Percentiles rank a stretch among this genome's conserved stretches.
These are phyloP conservation scores for Cryptococcus hybrid DNA, from an alignment of 1,284 basidiomycete species.

Conservation along the genomic window DNA sequence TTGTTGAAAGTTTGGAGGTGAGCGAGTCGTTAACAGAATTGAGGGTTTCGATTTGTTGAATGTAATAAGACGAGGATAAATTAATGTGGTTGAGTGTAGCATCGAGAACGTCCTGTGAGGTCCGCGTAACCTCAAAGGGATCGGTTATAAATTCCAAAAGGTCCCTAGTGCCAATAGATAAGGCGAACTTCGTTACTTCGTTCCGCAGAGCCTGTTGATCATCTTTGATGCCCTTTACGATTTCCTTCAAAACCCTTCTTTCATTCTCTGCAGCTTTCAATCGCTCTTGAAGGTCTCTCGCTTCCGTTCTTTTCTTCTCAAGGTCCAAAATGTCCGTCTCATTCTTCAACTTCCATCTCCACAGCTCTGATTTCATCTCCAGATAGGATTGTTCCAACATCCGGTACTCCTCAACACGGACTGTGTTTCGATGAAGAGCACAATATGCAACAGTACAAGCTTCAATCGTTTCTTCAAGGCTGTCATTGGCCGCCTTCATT, in stretches of 20 bases:
- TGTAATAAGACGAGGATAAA: constrained; percentile 5
- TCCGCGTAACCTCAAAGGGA: no score
- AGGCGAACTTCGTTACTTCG: neutral
- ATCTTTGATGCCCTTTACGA: neutral
- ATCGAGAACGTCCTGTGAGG: no score
- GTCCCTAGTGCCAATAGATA: no score
- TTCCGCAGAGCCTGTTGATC: constrained; percentile 6
- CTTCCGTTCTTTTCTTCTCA: neutral
- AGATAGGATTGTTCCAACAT: constrained; percentile 1
- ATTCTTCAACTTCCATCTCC: constrained; percentile 1
- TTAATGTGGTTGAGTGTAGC: constrained; percentile 13
- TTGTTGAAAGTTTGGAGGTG: constrained; percentile 1
- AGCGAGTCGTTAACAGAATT: constrained; percentile 8
- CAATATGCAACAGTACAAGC: constrained; percentile 6
- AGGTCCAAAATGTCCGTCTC: neutral
- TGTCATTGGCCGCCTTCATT: constrained; percentile 15
- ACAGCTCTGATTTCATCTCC: neutral
- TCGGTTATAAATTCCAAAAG: no score
- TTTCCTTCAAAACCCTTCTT: neutral
- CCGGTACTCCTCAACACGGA: constrained; percentile 1
- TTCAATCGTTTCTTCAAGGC: constrained; percentile 7
- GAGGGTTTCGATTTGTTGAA: constrained; percentile 5
- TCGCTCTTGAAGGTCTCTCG: constrained; percentile 1
- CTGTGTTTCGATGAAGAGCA: constrained; percentile 4
- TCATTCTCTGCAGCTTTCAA: neutral